Evolutionary conservation across 352 stramenopile species (phyloP), one percentile per base, ranked within the genome.

Genomic region (Phytophthora brassicae): DNA sequence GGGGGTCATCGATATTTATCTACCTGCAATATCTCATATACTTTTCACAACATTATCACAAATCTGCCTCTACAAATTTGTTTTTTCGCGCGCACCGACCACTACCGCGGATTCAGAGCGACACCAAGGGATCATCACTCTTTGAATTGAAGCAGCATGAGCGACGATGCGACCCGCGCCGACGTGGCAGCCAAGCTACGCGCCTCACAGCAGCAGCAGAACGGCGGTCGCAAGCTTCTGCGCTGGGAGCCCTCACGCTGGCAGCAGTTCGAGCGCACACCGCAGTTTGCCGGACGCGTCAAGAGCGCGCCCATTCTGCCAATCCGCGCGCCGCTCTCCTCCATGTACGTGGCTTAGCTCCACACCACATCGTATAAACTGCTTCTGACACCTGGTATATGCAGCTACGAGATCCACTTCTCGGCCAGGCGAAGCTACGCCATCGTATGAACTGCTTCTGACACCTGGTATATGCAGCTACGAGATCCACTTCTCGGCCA

Each of bases 251-350:
- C 75, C 0, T 52, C 77, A 29, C 74, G 87, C 56, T 95, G 86
- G 86, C 64, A 74, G 48, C 65, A 70, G 44, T 93, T 84, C 26
- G 81, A 92, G 64, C 61, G 66, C 38, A 78, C 61, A 60, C 85
- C 84, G 19, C 66, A 75, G 66, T 77, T 78, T 64, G 70, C 70
- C 55, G 80, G 72, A 24, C 49, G 77, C 35, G 55, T 92, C 41
- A 64, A 81, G 41, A 80, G 63, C 28, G 79, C 73, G 22, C 77
- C 73, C 58, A 72, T 95, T 26, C 64, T 94, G 39, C 86, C 86
- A n/a, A 79, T 95, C n/a, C 86, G 84, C 42, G 70, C 78, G 35
- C 86, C 86, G 49, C 70, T 95, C 6, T 92, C 86, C 3, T 88
- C 84, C 31, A 72, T 95, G 81, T 93, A 75, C 43, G 80, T 64